Base-by-base conservation (phyloP, 306 rosid genomes). In the Acacia confusa region DNA sequence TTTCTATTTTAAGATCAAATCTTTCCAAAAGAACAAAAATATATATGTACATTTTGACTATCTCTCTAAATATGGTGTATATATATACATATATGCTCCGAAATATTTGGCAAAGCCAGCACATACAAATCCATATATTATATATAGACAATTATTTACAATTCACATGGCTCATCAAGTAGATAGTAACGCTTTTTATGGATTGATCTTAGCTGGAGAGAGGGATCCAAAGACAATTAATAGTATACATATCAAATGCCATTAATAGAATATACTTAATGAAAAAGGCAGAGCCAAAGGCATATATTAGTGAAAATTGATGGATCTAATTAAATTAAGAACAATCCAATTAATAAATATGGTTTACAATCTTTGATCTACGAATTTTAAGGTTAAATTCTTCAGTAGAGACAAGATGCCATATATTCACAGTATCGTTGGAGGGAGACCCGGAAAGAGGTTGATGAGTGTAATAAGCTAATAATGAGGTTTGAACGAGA, bases 141-240 rank as follows among this genome's bases (percentile, higher is more conserved):
- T 57, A 57, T 9, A 22, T 57, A 3, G 15, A 22, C 28, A 57
- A 2, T 38, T 3, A 68, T 38, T 38, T 25, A 38, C 20, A 55
- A 77, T 9, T 77, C 87, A 86, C 82, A 74, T 78, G 83, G 81
- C 76, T 81, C 76, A 58, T 43, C 70, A 70, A 24, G 66, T 9
- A 41, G 27, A 79, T 24, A 65, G 66, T 68, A 69, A 36, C 55
- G 38, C 63, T 67, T 41, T 47, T 67, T 77, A 25, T 25, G 43
- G 38, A 41, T 68, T 69, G 69, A 32, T 57, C 60, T 17, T 75
- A 68, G 45, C 55, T 67, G 55, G 66, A 66, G 25, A 53, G 65
- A 53, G 55, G 52, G 72, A 8, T 19, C 58, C 70, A 68, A 47
- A 48, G 52, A 60, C 83, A 68, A 67, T 50, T 75, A 41, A 40